phyloP scores from a whole-genome alignment of 2,329 filamentous ascomycete species.

The Coniochaeta ligniaria region DNA sequence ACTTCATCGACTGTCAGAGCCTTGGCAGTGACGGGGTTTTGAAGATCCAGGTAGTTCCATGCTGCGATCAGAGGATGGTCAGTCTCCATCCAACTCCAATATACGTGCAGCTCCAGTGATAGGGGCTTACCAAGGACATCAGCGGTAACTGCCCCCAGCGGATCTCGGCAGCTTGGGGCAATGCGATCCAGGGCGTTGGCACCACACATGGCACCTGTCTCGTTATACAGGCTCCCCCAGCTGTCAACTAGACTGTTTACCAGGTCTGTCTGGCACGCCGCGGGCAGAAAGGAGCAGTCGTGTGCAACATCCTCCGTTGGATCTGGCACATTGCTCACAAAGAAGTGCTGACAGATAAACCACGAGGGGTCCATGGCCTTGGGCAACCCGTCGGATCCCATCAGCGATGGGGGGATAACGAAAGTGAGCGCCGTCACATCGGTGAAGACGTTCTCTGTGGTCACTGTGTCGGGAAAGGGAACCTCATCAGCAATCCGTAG shows the following conservation, averaged over 20 bases:
- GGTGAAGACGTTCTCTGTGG: no score
- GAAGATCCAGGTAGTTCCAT: neutral
- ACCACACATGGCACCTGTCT: neutral
- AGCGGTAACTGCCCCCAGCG: neutral
- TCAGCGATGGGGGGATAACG: neutral
- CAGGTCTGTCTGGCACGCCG: neutral
- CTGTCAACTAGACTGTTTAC: neutral
- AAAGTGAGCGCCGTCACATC: neutral
- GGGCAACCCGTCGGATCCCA: neutral
- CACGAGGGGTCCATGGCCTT: neutral
- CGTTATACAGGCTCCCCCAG: neutral
- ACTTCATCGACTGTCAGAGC: neutral
- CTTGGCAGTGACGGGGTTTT: neutral
- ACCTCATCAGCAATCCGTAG: neutral
- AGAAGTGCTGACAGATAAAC: neutral
- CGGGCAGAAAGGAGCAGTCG: neutral
- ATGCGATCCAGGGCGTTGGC: neutral
- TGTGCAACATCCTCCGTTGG: neutral
- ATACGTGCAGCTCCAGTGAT: no score
- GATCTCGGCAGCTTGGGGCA: neutral
- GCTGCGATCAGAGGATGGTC: no score
- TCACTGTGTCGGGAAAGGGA: neutral
- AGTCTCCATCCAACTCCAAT: no score
- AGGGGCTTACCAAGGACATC: no score
- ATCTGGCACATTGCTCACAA: neutral